These are phyloP conservation scores for Lophiostoma macrostomum DNA, from an alignment of 495 filamentous ascomycete species.

Conservation along the genomic window DNA sequence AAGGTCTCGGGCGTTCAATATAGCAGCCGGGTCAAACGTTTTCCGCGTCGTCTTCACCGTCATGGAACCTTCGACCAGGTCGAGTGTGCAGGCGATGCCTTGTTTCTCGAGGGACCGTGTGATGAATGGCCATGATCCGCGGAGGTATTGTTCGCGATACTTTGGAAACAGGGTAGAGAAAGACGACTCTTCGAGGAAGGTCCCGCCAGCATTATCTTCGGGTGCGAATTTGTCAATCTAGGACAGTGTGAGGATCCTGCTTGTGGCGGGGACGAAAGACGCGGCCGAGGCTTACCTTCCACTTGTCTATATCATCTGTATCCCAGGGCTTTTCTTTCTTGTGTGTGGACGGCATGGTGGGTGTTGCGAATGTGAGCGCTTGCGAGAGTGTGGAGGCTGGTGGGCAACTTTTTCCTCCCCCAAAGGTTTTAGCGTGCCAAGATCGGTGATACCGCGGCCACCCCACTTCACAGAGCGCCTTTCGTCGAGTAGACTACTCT, in stretches of 20 bases:
- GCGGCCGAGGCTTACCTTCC: constrained; percentile 66
- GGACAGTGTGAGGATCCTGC: constrained; percentile 29
- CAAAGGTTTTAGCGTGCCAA: constrained; percentile 1
- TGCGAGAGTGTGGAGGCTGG: neutral
- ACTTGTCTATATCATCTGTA: constrained; percentile 95
- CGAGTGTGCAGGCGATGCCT: constrained; percentile 81
- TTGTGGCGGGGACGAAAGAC: neutral
- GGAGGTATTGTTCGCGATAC: constrained; percentile 92
- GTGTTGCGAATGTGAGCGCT: neutral
- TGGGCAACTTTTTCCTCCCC: neutral
- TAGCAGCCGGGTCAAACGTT: constrained; percentile 90
- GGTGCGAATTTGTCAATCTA: constrained; percentile 75
- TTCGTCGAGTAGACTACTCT: too few relatives aligned
- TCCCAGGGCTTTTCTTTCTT: constrained; percentile 97
- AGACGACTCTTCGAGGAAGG: constrained; percentile 87
- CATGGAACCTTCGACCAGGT: constrained; percentile 95
- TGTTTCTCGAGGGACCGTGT: constrained; percentile 78
- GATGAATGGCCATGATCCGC: constrained; percentile 81
- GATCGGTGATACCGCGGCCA: too few relatives aligned
- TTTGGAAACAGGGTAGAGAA: constrained; percentile 92
- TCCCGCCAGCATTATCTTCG: constrained; percentile 79
- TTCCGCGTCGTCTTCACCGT: constrained; percentile 91
- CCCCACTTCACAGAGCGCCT: too few relatives aligned
- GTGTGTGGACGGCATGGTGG: constrained; percentile 84
- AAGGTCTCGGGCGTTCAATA: constrained; percentile 90